Evolutionary conservation across 495 filamentous ascomycete genomes (phyloP).

Genomic region (Xylaria grammica): DNA sequence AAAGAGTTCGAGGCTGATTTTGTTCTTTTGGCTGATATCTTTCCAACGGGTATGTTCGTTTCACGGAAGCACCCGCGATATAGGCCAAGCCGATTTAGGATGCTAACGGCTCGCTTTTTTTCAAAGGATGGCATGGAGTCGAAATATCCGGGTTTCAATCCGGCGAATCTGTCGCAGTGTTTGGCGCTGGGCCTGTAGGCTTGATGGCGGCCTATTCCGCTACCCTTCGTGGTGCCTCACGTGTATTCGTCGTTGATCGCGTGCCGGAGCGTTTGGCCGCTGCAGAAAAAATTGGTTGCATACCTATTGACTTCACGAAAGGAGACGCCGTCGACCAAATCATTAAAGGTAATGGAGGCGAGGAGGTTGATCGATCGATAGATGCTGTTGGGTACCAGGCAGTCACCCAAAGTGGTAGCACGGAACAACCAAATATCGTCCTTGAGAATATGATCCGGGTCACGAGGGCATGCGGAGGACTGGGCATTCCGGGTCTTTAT

Average conservation of each 20-base stretch:
- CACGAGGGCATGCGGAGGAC: constrained; percentile 53
- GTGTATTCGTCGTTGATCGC: constrained; percentile 60
- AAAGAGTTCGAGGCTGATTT: constrained; percentile 53
- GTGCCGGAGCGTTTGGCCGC: constrained; percentile 57
- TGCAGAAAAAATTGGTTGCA: constrained; percentile 55
- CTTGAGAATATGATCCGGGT: constrained; percentile 59
- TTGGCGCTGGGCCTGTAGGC: constrained; percentile 58
- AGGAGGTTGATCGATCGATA: constrained; percentile 57
- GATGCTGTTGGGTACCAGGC: constrained; percentile 64
- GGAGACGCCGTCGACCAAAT: constrained; percentile 46
- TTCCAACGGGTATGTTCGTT: constrained; percentile 50
- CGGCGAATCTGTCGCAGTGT: constrained; percentile 61
- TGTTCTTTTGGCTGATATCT: constrained; percentile 61
- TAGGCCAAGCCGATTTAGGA: too few relatives aligned
- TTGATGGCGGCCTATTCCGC: constrained; percentile 61
- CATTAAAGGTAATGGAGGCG: constrained; percentile 43
- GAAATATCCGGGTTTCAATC: constrained; percentile 58
- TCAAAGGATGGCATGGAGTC: constrained; percentile 58
- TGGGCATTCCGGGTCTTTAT: constrained; percentile 57
- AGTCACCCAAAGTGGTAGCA: constrained; percentile 46
- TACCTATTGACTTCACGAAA: constrained; percentile 13
- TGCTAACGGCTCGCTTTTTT: too few relatives aligned
- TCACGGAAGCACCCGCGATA: too few relatives aligned
- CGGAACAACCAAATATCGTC: constrained; percentile 49
- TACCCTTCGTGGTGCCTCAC: constrained; percentile 46